phyloP scores from a whole-genome alignment of 345 rosid genomes.

The Mallotus nudiflorus region DNA sequence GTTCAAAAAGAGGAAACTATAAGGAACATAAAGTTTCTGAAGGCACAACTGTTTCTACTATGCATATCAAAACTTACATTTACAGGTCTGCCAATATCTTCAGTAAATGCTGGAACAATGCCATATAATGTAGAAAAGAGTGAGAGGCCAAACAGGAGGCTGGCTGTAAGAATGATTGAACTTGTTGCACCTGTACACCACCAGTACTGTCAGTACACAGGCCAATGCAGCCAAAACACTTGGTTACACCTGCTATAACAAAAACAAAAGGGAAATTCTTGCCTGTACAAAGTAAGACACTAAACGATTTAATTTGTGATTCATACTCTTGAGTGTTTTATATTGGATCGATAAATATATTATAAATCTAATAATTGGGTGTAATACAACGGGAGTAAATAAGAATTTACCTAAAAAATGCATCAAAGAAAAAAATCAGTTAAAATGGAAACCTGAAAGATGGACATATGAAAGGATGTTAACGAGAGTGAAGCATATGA shows the following conservation, averaged over 20 bases:
- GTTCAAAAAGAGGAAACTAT: not conserved
- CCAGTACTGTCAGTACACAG: no score
- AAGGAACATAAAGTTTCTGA: not conserved
- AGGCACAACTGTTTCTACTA: not conserved
- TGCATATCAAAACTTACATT: slow-evolving; percentile 54
- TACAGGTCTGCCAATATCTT: slow-evolving; percentile 79
- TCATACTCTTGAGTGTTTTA: no score
- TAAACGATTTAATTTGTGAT: no score
- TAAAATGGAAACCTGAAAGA: slow-evolving; percentile 62
- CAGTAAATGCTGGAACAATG: slow-evolving; percentile 63
- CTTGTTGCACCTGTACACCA: slow-evolving; percentile 64
- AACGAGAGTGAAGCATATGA: slow-evolving; percentile 66
- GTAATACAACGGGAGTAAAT: no score
- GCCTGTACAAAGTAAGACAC: no score
- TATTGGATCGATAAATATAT: no score
- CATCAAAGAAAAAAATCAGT: slow-evolving; percentile 17
- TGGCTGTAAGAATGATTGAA: slow-evolving; percentile 47
- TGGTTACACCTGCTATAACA: no score
- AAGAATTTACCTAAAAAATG: no score
- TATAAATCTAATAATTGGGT: no score
- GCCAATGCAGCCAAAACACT: no score
- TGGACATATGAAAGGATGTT: slow-evolving; percentile 87
- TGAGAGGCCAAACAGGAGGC: slow-evolving; percentile 53
- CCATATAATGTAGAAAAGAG: slow-evolving; percentile 58
- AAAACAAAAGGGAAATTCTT: no score